Percentiles rank a stretch among this genome's conserved stretches.
Conservation (phyloP, 208 protist species). For the Wallacemonas rigidus region DNA sequence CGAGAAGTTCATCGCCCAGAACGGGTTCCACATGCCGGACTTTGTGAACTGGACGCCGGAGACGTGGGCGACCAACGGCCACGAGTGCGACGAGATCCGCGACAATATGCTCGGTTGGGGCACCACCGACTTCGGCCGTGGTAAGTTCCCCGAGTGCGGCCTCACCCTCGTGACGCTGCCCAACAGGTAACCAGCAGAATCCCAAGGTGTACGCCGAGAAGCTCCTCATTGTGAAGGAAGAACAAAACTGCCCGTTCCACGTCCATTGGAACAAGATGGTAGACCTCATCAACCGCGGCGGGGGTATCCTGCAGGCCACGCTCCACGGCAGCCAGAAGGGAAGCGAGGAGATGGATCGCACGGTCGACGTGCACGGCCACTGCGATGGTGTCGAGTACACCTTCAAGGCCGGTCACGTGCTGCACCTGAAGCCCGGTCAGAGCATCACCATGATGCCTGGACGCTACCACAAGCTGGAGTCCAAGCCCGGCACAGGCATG, state of each 20-base stretch:
- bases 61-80: constrained; percentile 20
- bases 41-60: constrained; percentile 23
- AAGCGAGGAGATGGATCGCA: constrained; percentile 21
- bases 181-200: constrained; percentile 17
- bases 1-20: constrained; percentile 23
- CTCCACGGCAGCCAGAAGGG: constrained; percentile 13
- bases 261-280: constrained; percentile 24
- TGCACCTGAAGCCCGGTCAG: constrained; percentile 20
- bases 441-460: constrained; percentile 26
- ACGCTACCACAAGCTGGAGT: constrained; percentile 20
- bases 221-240: constrained; percentile 19
- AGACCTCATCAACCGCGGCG: constrained; percentile 26
- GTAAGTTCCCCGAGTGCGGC: constrained; percentile 21
- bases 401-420: constrained; percentile 17
- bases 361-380: constrained; percentile 15
- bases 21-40: constrained; percentile 23
- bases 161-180: constrained; percentile 18
- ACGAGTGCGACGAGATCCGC: constrained; percentile 16
- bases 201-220: constrained; percentile 19
- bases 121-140: constrained; percentile 25
- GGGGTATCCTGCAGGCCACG: constrained; percentile 16
- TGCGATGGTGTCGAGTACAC: constrained; percentile 22
- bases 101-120: constrained; percentile 25
- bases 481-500: constrained; percentile 15
- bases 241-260: constrained; percentile 22